Conservation (phyloP, 805 yeast species). For the Candida qinlingensis region DNA sequence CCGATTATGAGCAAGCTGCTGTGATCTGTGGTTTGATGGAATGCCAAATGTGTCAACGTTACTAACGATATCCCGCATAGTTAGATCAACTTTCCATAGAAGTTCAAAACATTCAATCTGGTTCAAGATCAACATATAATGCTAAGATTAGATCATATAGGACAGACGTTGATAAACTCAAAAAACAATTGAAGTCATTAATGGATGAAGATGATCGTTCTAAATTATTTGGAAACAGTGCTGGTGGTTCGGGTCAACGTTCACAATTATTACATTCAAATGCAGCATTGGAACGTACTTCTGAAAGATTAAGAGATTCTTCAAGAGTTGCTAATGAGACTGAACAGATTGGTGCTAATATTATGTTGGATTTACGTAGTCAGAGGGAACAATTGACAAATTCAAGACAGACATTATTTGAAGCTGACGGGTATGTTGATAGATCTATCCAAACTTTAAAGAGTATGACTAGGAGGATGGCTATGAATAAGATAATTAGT, state of each 20-base stretch:
- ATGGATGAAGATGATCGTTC: constrained; percentile 69
- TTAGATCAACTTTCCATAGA: constrained; percentile 86
- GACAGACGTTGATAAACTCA: constrained; percentile 53
- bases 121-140: constrained; percentile 63
- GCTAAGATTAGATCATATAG: constrained; percentile 71
- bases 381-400: constrained; percentile 90
- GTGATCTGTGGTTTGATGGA: too few species aligned
- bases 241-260: constrained; percentile 57
- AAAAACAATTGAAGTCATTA: constrained; percentile 46
- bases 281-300: constrained; percentile 73
- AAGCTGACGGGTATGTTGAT: constrained; percentile 92
- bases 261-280: constrained; percentile 74
- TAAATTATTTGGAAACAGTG: constrained; percentile 59
- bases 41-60: background rate
- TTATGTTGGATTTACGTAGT: constrained; percentile 79
- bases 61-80: constrained; percentile 18
- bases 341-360: constrained; percentile 85
- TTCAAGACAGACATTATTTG: constrained; percentile 77
- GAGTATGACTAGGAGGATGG: constrained; percentile 87
- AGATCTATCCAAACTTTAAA: constrained; percentile 80
- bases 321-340: constrained; percentile 91
- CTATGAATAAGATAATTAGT: constrained; percentile 85
- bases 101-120: constrained; percentile 75
- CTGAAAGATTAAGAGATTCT: constrained; percentile 79
- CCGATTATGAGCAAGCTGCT: background rate